Base-by-base conservation (phyloP, 2,329 filamentous ascomycete species). In the Microcyclosporella mali region DNA sequence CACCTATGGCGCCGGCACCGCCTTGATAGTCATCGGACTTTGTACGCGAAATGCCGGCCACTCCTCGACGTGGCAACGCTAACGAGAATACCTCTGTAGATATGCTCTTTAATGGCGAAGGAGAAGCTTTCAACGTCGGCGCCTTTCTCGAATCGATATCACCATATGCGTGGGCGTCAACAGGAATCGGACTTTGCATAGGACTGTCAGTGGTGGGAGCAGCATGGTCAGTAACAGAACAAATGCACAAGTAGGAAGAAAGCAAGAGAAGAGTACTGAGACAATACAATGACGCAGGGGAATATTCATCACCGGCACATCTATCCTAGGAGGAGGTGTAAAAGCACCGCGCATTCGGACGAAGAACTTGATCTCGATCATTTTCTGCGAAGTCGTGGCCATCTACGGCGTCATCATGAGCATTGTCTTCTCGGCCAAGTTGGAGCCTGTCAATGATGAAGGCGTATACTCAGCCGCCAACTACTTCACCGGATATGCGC, bases 331-430 rank as follows among this genome's bases (percentile, higher is more conserved):
- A 62, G 92, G 87, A 58, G 92, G 92, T 73, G 92, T 98, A 63
- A 90, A 86, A 69, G 90, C 92, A 34, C 94, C 94, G 29, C 85
- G 92, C 59, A 98, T 98, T 70, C 87, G 92, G 66, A 98, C 92
- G 52, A 98, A 98, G 82, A 98, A 98, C 75, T 71, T 98, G 63
- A 97, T 98, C 66, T 97, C 90, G 60, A 98, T 98, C 69, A 97
- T 98, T 71, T 98, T 98, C 73, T 98, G 92, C 74, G 92, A 98
- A 72, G 92, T 98, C 63, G 92, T 98, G 61, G 92, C 92, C 69
- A 98, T 98, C 68, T 98, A 98, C 77, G 94, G 94, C 60, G 90
- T 98, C 70, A 98, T 98, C 71, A 98, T 98, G 88, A 85, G 89
- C 59, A 98, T 98, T 66, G 85, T 98, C 60, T 97, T 97, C 73